Evolutionary conservation across 768 basidiomycete species (phyloP), one percentile per base, ranked within the genome.

Genomic region (Collybiopsis confluens): DNA sequence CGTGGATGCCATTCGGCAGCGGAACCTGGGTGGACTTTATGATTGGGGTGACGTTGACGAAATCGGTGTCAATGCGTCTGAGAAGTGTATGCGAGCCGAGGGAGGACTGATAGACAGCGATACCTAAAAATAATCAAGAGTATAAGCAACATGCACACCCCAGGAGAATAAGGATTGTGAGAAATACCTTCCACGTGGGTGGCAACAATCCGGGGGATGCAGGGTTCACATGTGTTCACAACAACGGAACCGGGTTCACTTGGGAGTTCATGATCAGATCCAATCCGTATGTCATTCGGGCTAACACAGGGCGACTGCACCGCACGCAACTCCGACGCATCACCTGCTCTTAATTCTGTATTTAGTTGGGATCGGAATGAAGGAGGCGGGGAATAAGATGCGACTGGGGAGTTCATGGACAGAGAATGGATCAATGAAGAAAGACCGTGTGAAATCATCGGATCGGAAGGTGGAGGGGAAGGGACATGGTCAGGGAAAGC

Each of bases 61-160:
- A 90, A 62, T 88, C 86, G 30, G 86, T 86, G 68, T 90, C 88
- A 52, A 89, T 82, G 58, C 88, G 83, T 60, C 88, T 82, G 58
- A 89, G 68, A 44, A 90, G 72, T 28, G 76, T 70, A 47, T 73
- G 72, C 7, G 75, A 66, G 37, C 79, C 82, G 9, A 89, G 74
- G 48, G 70, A 73, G 67, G 82, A 86, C 63, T 86, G 85, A 67
- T 88, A 90, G 46, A 90, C 86, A 36, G 85, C 79, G 52, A 90
- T 84, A 59, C 83, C 88, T 90, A 58, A 20, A 59, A 35, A 44
- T 21, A 36, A 23, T 40, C 18, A n/a, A 56, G 44, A 21, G 49
- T 62, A 35, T 56, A 64, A 59, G 55, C 24, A 47, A 26, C n/a
- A 40, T 44, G 26, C 3, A 6, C n/a, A n/a, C n/a, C n/a, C n/a